A percentile compares a stretch with the other conserved stretches of the same genome.
phyloP scores from a whole-genome alignment of 1,284 basidiomycete species.

The Grifola frondosa region DNA sequence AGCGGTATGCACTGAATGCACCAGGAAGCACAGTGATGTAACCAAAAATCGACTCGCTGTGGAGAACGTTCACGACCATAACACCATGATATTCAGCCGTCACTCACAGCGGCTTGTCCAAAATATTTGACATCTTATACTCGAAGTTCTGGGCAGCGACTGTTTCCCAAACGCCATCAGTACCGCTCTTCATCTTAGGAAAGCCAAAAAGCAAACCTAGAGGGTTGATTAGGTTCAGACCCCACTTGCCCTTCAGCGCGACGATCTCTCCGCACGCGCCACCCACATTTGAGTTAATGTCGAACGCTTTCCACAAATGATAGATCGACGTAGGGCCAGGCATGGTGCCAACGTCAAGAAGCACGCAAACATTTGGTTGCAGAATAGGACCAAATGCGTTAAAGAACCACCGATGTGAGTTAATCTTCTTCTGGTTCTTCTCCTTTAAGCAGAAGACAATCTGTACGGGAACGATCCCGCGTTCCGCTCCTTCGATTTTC shows the following conservation, averaged over 20 bases:
- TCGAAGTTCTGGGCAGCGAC: constrained; percentile 94
- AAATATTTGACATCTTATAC: constrained; percentile 95
- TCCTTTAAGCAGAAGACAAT: constrained; percentile 95
- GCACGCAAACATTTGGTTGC: constrained; percentile 87
- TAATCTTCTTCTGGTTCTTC: constrained; percentile 91
- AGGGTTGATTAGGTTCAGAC: constrained; percentile 78
- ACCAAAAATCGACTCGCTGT: constrained; percentile 76
- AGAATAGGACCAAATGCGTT: constrained; percentile 80
- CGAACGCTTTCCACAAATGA: constrained; percentile 96
- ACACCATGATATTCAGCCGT: not conserved
- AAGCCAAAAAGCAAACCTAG: constrained; percentile 49
- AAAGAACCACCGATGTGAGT: constrained; percentile 94
- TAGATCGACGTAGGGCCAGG: constrained; percentile 90
- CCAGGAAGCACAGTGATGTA: constrained; percentile 93
- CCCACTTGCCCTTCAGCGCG: constrained; percentile 84
- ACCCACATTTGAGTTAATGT: constrained; percentile 93
- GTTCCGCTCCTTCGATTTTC: constrained; percentile 82
- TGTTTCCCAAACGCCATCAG: constrained; percentile 15
- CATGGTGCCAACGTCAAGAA: constrained; percentile 94
- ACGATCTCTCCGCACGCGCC: constrained; percentile 98
- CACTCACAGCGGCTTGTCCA: constrained; percentile 80
- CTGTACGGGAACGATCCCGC: constrained; percentile 84
- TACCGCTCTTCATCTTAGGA: not conserved
- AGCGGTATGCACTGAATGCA: constrained; percentile 90
- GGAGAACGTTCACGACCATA: constrained; percentile 7